Percentiles rank a stretch among this genome's conserved stretches.
These are phyloP conservation scores for Solanum habrochaites DNA, from an alignment of 257 asterid species.

Conservation along the genomic window DNA sequence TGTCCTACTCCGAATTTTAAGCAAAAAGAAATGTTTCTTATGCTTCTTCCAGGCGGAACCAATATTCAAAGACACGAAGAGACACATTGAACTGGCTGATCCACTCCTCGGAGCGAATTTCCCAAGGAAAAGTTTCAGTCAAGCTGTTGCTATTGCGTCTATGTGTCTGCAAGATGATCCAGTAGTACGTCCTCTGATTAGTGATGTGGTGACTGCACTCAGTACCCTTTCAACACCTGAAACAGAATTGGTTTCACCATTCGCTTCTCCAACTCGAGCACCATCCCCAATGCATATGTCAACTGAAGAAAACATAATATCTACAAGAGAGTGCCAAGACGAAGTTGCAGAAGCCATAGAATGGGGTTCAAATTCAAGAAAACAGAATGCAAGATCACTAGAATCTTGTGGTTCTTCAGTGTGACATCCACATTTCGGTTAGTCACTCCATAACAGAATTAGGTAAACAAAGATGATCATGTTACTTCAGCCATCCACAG, in stretches of 20 bases:
- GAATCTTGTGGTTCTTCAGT: conserved; percentile 7
- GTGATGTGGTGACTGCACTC: conserved; percentile 90
- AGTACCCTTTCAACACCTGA: conserved; percentile 49
- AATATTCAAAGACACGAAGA: conserved; percentile 43
- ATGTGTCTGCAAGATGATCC: conserved; percentile 82
- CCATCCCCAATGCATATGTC: background rate
- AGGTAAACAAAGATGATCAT: background rate
- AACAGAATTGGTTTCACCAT: background rate
- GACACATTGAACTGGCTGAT: conserved; percentile 52
- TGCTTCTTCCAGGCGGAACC: conserved; percentile 47
- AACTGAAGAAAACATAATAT: background rate
- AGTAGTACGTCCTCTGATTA: conserved; percentile 46
- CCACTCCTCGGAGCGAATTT: conserved; percentile 44
- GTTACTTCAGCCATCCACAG: background rate
- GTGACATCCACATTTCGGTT: background rate
- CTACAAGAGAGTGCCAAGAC: conserved; percentile 32
- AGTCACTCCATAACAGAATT: background rate
- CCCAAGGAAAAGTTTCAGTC: conserved; percentile 58
- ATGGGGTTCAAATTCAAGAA: conserved; percentile 68
- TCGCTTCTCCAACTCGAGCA: conserved; percentile 9
- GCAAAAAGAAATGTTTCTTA: background rate
- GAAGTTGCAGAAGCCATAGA: conserved; percentile 82
- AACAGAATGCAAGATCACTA: conserved; percentile 5
- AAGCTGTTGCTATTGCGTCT: conserved; percentile 69
- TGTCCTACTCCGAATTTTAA: background rate